A percentile compares a stretch with the other conserved stretches of the same genome.
Evolutionary conservation across 225 moss, liverwort and hornwort genomes (phyloP).

Genomic region (Marchantia polymorpha): DNA sequence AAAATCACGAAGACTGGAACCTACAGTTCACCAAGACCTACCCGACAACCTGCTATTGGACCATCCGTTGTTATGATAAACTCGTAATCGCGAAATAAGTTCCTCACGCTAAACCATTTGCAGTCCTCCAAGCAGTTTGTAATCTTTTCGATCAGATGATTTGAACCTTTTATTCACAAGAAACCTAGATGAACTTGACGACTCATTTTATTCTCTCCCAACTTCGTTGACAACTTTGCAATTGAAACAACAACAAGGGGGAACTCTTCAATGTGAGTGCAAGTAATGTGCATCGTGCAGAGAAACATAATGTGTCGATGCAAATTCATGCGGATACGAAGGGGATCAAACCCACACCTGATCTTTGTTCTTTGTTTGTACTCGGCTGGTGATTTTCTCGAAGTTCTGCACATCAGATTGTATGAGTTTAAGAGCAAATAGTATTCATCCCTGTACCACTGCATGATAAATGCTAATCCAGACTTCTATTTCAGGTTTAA

Average conservation of each 20-base stretch:
- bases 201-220: neutral
- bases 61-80: neutral
- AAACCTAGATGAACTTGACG: too few species aligned
- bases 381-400: conserved; percentile 53
- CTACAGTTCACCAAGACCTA: neutral
- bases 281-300: too few species aligned
- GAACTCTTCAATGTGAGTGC: neutral
- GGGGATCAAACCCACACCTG: conserved; percentile 21
- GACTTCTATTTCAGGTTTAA: too few species aligned
- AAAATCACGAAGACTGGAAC: neutral
- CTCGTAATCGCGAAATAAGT: neutral
- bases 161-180: too few species aligned
- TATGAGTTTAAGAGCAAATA: too few species aligned
- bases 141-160: too few species aligned
- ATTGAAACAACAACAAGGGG: neutral
- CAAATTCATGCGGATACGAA: neutral
- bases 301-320: neutral
- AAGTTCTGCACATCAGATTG: conserved; percentile 35
- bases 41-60: neutral
- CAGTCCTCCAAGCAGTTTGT: neutral
- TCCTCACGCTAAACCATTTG: neutral
- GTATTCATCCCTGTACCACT: too few species aligned
- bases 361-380: conserved; percentile 50
- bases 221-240: neutral
- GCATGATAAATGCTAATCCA: too few species aligned